Evolutionary conservation across 2,329 filamentous ascomycete species (phyloP).

Genomic region (Neonectria magnoliae): DNA sequence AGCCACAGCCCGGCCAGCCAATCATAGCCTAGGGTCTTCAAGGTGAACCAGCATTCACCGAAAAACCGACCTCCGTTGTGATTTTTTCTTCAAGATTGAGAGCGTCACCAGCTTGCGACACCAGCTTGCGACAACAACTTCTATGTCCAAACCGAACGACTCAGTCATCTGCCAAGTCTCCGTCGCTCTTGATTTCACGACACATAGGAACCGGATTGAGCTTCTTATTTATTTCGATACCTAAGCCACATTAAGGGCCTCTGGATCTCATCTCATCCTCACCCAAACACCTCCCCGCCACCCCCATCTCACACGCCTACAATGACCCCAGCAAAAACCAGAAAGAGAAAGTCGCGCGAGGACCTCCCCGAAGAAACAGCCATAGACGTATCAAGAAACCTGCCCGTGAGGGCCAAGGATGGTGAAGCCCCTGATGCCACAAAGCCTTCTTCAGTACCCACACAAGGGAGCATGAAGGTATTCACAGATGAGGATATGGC

Average conservation of each 20-base stretch:
- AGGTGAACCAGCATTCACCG: constrained; percentile 23
- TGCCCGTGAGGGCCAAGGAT: constrained; percentile 49
- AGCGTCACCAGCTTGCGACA: constrained; percentile 11
- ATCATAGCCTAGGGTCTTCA: constrained; percentile 26
- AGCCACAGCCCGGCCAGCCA: constrained; percentile 24
- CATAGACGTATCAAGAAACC: constrained; percentile 37
- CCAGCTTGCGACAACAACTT: constrained; percentile 28
- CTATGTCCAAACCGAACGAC: constrained; percentile 15
- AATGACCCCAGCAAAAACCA: constrained; percentile 40
- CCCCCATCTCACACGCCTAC: constrained; percentile 18
- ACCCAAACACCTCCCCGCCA: neutral
- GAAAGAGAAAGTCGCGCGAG: constrained; percentile 45
- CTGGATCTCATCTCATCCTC: constrained; percentile 3
- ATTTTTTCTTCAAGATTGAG: constrained; percentile 21
- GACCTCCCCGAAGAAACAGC: constrained; percentile 25
- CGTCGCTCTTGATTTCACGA: neutral
- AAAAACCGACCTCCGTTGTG: constrained; percentile 30
- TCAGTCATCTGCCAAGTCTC: neutral
- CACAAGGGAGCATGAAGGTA: constrained; percentile 45
- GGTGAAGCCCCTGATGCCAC: constrained; percentile 30
- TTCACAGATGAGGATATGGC: constrained; percentile 49
- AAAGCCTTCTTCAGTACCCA: constrained; percentile 18
- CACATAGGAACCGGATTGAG: neutral
- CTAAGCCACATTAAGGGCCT: neutral
- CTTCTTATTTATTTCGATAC: neutral